Base-by-base conservation (phyloP, 257 asterid genomes). In the Scutellaria baicalensis region DNA sequence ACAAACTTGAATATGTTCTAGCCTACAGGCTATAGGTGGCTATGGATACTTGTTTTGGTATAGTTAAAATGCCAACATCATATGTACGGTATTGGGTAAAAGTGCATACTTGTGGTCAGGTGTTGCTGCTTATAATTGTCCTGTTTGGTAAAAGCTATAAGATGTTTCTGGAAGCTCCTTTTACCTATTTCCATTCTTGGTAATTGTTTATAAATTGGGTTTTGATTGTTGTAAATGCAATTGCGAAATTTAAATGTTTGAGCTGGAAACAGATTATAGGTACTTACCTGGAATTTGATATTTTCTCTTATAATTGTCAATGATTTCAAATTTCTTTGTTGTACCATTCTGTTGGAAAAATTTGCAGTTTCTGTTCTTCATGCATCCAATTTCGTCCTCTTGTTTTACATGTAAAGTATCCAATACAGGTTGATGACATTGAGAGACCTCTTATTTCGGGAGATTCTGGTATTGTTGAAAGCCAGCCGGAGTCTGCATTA, bases 381-480 rank as follows among this genome's bases (percentile, higher is more conserved):
- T 21, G 31, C 11, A 20, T 17, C 21, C 12, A 51, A 9, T 21
- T 49, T 49, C 50, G 44, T 63, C 75, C 65, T 63, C 70, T 42
- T 66, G 75, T 50, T 76, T 75, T 67, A 66, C 72, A 51, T 39
- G 62, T 64, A 40, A 31, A 36, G 13, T 64, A 55, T 59, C 43
- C 65, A 33, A 68, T 75, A 66, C 86, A 89, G 97, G 86, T 59
- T 71, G 97, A 94, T 81, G 99, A 91, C 70, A 80, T 91, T 48
- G 90, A 89, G 74, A 78, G 96, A 75, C 97, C 99, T 80, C 91
- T 94, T 74, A 68, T 94, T 75, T 69, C 86, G 36, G 96, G 88
- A 71, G 97, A 85, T 84, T 71, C 71, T 57, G 72, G 62, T 75
- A 23, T 71, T 59, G 76, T 66, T 68, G 86, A 84, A 77, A 82